A percentile compares a stretch with the other conserved stretches of the same genome.
Conservation (phyloP, 495 filamentous ascomycete genomes). For the Talaromyces ruber region DNA sequence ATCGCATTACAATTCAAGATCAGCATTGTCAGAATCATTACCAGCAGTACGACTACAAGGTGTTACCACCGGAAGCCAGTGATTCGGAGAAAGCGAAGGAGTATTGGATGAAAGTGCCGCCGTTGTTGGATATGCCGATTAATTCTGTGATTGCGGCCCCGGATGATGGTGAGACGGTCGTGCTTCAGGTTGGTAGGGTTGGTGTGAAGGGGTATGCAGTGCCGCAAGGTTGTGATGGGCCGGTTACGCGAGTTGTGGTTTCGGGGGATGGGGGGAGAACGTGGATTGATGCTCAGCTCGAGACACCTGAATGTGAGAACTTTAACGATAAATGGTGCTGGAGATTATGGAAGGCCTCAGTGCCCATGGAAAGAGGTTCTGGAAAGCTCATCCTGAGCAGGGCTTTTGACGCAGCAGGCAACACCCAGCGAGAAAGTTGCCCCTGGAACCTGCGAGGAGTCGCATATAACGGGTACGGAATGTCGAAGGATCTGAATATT, state of each 20-base stretch:
- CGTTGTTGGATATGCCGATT: slow-evolving; percentile 55
- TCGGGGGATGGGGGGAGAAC: slow-evolving; percentile 36
- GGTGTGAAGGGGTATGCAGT: slow-evolving; percentile 50
- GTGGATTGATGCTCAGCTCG: slow-evolving; percentile 42
- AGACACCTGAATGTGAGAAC: slow-evolving; percentile 7
- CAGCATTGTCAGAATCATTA: slow-evolving; percentile 51
- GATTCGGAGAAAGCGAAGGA: slow-evolving; percentile 39
- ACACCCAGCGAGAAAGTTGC: slow-evolving; percentile 35
- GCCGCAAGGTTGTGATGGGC: slow-evolving; percentile 43
- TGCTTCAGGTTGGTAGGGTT: slow-evolving; percentile 25
- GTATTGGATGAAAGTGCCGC: slow-evolving; percentile 43
- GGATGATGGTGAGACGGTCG: slow-evolving; percentile 25
- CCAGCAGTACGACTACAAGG: slow-evolving; percentile 56
- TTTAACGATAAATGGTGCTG: slow-evolving; percentile 35
- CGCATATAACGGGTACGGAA: slow-evolving; percentile 53
- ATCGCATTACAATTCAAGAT: slow-evolving; percentile 47
- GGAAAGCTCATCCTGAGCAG: slow-evolving; percentile 39
- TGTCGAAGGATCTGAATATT: slow-evolving; percentile 35
- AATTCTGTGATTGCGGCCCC: slow-evolving; percentile 49
- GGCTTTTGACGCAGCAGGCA: slow-evolving; percentile 42
- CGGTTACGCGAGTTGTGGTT: slow-evolving; percentile 44
- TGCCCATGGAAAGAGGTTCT: slow-evolving; percentile 20
- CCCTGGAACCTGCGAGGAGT: slow-evolving; percentile 54
- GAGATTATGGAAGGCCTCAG: slow-evolving; percentile 34
- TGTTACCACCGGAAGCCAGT: slow-evolving; percentile 47